Evolutionary conservation across 352 stramenopile genomes (phyloP).

Genomic region (Phytophthora boehmeriae): DNA sequence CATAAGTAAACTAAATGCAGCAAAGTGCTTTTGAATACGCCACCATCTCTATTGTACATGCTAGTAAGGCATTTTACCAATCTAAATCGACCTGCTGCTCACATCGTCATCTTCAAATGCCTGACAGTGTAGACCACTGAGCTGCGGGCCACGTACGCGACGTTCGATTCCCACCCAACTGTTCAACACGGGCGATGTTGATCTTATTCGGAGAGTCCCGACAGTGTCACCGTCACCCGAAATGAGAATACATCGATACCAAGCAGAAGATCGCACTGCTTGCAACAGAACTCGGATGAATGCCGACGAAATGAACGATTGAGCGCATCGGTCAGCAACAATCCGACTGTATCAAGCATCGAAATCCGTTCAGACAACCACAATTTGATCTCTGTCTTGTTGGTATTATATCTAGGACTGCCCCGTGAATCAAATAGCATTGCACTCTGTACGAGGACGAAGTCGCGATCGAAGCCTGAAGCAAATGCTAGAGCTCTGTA

Average conservation of each 20-base stretch:
- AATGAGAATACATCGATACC: no score
- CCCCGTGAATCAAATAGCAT: no score
- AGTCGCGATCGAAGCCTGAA: no score
- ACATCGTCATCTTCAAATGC: background rate
- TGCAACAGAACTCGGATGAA: no score
- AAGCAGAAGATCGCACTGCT: no score
- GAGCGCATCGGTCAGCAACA: background rate
- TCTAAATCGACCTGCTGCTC: background rate
- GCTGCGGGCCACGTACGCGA: slow-evolving; percentile 17
- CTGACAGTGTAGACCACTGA: no score
- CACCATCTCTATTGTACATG: background rate
- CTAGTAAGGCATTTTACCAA: no score
- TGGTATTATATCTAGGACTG: no score
- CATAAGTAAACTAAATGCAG: slow-evolving; percentile 32
- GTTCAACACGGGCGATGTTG: background rate
- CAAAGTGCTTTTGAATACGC: slow-evolving; percentile 26
- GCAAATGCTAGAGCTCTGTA: no score
- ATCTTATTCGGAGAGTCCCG: background rate
- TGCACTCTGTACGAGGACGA: no score
- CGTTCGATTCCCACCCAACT: background rate
- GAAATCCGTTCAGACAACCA: slow-evolving; percentile 24
- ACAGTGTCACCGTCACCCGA: background rate
- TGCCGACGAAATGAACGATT: no score
- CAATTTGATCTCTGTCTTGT: no score
- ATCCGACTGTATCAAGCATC: slow-evolving; percentile 12